Percentiles rank a stretch among this genome's conserved stretches.
These are phyloP conservation scores for Colletotrichum sp. DNA, from an alignment of 2,329 filamentous ascomycete genomes.

Conservation along the genomic window DNA sequence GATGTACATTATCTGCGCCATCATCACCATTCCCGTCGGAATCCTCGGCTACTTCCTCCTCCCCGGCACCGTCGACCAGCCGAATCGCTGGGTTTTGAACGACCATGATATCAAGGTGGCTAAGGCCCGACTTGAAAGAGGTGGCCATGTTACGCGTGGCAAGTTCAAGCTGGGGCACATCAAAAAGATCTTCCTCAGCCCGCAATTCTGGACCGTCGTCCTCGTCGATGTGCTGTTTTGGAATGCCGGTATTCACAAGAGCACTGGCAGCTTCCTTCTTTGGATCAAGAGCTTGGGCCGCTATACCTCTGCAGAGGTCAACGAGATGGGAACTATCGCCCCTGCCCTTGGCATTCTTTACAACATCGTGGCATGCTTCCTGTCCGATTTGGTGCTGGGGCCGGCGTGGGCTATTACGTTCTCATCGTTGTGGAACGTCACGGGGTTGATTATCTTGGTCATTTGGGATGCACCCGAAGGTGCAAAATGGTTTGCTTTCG, in stretches of 20 bases:
- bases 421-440: slow-evolving; percentile 9
- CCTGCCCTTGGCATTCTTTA: slow-evolving; percentile 8
- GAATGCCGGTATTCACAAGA: slow-evolving; percentile 47
- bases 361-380: slow-evolving; percentile 11
- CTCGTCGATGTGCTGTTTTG: slow-evolving; percentile 49
- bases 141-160: slow-evolving; percentile 45
- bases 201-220: slow-evolving; percentile 41
- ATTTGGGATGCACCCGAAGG: slow-evolving; percentile 61
- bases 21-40: slow-evolving; percentile 46
- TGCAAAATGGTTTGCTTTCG: slow-evolving; percentile 58
- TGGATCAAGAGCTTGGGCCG: slow-evolving; percentile 46
- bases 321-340: slow-evolving; percentile 42
- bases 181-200: slow-evolving; percentile 40
- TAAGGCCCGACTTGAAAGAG: slow-evolving; percentile 34
- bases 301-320: slow-evolving; percentile 54
- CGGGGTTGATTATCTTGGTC: slow-evolving; percentile 43
- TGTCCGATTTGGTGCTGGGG: slow-evolving; percentile 10
- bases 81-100: slow-evolving; percentile 31
- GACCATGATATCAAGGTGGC: slow-evolving; percentile 30
- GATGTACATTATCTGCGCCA: slow-evolving; percentile 51
- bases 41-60: slow-evolving; percentile 44
- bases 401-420: slow-evolving; percentile 37
- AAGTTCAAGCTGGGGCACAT: slow-evolving; percentile 37
- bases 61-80: slow-evolving; percentile 32
- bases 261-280: slow-evolving; percentile 38